Evolutionary conservation across 805 yeast genomes (phyloP).

Genomic region (Metschnikowia peoriensis): DNA sequence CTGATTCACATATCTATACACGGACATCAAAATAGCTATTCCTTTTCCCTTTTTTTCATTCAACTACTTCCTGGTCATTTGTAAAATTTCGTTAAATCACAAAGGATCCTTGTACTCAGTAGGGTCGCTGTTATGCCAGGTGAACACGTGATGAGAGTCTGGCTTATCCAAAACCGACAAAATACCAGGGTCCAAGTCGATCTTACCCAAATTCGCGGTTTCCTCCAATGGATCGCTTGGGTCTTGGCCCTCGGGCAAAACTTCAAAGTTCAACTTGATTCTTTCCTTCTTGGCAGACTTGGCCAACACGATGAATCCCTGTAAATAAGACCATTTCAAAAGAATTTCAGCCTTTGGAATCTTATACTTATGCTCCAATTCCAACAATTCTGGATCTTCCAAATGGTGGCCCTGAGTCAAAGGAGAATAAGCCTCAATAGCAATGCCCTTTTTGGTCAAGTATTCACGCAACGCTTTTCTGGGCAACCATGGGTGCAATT

Average conservation of each 20-base stretch:
- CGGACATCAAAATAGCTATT: too few relatives aligned
- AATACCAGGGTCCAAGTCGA: constrained; percentile 40
- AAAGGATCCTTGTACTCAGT: constrained; percentile 12
- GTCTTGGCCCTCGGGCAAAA: constrained; percentile 34
- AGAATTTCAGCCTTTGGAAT: constrained; percentile 61
- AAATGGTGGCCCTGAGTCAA: constrained; percentile 62
- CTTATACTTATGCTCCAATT: constrained; percentile 48
- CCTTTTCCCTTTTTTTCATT: not conserved
- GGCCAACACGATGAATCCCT: constrained; percentile 70
- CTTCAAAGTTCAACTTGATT: constrained; percentile 53
- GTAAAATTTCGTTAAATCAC: not conserved
- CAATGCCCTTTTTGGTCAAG: constrained; percentile 53
- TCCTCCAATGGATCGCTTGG: constrained; percentile 25
- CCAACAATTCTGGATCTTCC: constrained; percentile 50
- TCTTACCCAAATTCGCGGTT: constrained; percentile 31
- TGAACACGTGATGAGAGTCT: constrained; percentile 33
- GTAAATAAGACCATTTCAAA: constrained; percentile 69
- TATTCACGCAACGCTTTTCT: constrained; percentile 60
- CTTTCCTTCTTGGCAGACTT: constrained; percentile 57
- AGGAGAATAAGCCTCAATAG: constrained; percentile 79
- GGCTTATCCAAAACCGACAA: constrained; percentile 35
- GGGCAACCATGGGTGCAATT: constrained; percentile 82
- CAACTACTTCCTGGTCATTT: not conserved
- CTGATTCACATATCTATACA: too few relatives aligned
- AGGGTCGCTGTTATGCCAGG: constrained; percentile 36